phyloP scores from a whole-genome alignment of 495 filamentous ascomycete species.

The Talaromyces wortmannii region DNA sequence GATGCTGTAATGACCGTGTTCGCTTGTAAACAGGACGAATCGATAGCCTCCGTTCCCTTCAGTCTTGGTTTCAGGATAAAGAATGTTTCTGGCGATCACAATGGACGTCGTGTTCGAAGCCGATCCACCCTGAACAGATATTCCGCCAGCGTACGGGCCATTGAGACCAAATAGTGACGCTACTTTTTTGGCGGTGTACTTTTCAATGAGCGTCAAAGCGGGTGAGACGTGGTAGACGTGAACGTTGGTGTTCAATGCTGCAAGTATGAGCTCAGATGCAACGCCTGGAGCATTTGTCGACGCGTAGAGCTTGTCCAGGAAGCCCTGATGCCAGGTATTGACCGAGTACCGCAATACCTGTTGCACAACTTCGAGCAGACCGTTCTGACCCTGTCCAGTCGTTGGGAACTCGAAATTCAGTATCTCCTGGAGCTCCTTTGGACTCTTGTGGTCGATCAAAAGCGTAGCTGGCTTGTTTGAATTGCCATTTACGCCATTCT shows the following conservation, averaged over 20 bases:
- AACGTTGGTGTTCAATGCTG: slow-evolving; percentile 80
- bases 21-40: slow-evolving; percentile 84
- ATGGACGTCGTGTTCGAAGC: slow-evolving; percentile 83
- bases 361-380: slow-evolving; percentile 57
- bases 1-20: slow-evolving; percentile 88
- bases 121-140: slow-evolving; percentile 81
- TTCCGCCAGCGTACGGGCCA: slow-evolving; percentile 69
- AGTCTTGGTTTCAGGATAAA: slow-evolving; percentile 69
- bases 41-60: slow-evolving; percentile 55
- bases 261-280: slow-evolving; percentile 73
- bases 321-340: slow-evolving; percentile 96
- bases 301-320: slow-evolving; percentile 87
- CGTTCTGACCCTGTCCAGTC: slow-evolving; percentile 61
- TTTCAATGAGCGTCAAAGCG: slow-evolving; percentile 79
- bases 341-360: slow-evolving; percentile 74
- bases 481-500: slow-evolving; percentile 43
- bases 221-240: slow-evolving; percentile 91
- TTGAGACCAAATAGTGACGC: slow-evolving; percentile 71
- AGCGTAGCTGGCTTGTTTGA: slow-evolving; percentile 44
- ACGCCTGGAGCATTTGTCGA: slow-evolving; percentile 81
- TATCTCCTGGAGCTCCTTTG: slow-evolving; percentile 58
- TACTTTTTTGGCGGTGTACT: slow-evolving; percentile 60
- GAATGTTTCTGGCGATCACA: slow-evolving; percentile 80
- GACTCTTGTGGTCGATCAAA: slow-evolving; percentile 63
- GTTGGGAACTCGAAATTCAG: slow-evolving; percentile 61